Base-by-base conservation (phyloP, 768 basidiomycete species). In the Boletus sp. region DNA sequence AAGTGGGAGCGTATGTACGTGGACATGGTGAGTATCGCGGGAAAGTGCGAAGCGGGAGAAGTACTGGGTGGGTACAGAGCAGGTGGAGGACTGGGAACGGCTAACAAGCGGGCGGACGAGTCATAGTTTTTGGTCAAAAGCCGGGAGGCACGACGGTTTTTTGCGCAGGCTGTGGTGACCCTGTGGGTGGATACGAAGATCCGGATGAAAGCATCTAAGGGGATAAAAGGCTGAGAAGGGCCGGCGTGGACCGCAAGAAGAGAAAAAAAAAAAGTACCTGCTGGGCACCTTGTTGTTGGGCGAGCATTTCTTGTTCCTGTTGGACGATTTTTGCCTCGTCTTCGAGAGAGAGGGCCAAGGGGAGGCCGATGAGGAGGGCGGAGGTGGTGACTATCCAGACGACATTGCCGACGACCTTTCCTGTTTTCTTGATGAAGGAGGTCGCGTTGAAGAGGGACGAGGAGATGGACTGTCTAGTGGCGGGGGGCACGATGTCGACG, bases 371-470 rank as follows among this genome's bases (percentile, higher is more conserved):
- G 60, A 99, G 83, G 51, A 99, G 78, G 1, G 95, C 94, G 41
- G 88, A 91, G 9, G 96, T 98, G 51, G 92, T 94, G 67, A 98
- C 77, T 57, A 97, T 81, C 97, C 97, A 99, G 53, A 95, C 90
- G 62, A 93, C 74, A 70, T 89, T 94, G 14, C 97, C 96, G 33
- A 85, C 81, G 47, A 90, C 63, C 74, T 85, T 90, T 45, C 84
- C 79, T 7, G 83, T 77, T 54, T 80, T 82, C 66, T 83, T 88
- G 32, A 91, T 50, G 70, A 87, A 82, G 2, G 80, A 74, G 5
- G 84, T 78, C 0, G 90, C 82, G 45, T 78, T 79, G 27, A 80
- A 74, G 52, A 90, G 64, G 49, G 80, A 81, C 23, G 84, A 76
- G 47, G 81, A 72, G 59, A 98, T 83, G 65, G 75, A 75, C 63